These are phyloP conservation scores for Pythium myriotylum DNA, from an alignment of 352 stramenopile genomes.

Conservation along the genomic window DNA sequence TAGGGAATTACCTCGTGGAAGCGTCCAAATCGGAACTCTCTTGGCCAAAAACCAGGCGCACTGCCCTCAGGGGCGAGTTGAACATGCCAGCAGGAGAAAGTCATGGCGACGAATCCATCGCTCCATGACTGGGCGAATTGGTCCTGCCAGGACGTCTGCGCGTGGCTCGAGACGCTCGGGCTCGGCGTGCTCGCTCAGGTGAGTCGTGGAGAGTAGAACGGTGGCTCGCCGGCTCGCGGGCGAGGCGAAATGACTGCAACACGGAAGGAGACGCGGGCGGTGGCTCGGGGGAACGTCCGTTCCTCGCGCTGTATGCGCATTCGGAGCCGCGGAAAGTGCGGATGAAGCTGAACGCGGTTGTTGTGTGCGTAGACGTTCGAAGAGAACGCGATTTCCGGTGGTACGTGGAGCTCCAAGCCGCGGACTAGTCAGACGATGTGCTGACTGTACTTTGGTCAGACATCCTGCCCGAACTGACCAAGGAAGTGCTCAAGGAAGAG, in stretches of 20 bases:
- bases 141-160: constrained; percentile 27
- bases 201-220: neutral
- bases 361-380: constrained; percentile 22
- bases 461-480: constrained; percentile 62
- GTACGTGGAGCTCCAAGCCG: constrained; percentile 1
- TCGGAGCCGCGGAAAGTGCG: neutral
- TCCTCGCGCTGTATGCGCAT: neutral
- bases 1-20: constrained; percentile 1
- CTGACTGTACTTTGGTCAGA: constrained; percentile 21
- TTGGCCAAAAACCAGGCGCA: neutral
- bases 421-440: neutral
- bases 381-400: constrained; percentile 30
- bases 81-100: constrained; percentile 17
- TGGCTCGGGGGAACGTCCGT: neutral
- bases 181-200: constrained; percentile 23
- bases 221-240: too few species aligned
- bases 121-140: constrained; percentile 16
- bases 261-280: neutral
- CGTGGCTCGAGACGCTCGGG: constrained; percentile 31
- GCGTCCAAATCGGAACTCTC: constrained; percentile 16
- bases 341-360: neutral
- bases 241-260: neutral
- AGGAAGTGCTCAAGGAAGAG: constrained; percentile 66
- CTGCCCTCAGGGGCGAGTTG: constrained; percentile 7
- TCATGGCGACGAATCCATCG: constrained; percentile 12